Evolutionary conservation across 177 flowering plant species (phyloP).

Genomic region (Vitis hybrid): DNA sequence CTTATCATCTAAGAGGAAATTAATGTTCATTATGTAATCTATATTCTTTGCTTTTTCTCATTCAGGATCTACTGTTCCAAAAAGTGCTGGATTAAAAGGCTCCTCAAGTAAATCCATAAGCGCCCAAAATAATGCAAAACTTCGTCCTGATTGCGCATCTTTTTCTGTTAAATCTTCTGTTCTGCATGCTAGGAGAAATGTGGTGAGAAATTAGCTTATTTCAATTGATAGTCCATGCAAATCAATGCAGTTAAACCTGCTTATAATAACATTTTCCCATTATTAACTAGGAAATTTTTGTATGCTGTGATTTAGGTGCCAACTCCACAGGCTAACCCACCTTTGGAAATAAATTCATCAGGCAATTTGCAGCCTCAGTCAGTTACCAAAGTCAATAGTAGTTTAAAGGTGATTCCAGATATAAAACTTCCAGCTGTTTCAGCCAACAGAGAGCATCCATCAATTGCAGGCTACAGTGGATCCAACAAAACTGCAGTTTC

Average conservation of each 20-base stretch:
- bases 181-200: conserved; percentile 30
- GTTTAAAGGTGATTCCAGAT: conserved; percentile 17
- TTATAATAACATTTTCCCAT: background rate
- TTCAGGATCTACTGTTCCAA: conserved; percentile 30
- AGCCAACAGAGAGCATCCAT: conserved; percentile 7
- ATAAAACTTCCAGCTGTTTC: background rate
- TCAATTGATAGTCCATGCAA: background rate
- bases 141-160: conserved; percentile 17
- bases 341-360: conserved; percentile 19
- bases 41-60: background rate
- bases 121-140: conserved; percentile 24
- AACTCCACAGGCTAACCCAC: conserved; percentile 29
- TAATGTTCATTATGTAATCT: too few species aligned
- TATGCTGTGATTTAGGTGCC: background rate
- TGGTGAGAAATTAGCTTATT: conserved; percentile 38
- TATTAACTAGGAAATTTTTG: background rate
- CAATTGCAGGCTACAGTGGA: conserved; percentile 10
- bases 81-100: conserved; percentile 24
- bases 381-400: conserved; percentile 14
- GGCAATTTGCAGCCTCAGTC: conserved; percentile 14
- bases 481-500: conserved; percentile 20
- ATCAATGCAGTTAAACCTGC: background rate
- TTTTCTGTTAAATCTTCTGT: conserved; percentile 26
- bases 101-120: conserved; percentile 19
- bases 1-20: too few species aligned